Percentiles rank a stretch among this genome's conserved stretches.
phyloP scores from a whole-genome alignment of 2,329 filamentous ascomycete species.

The Phyllosticta ampelicida region DNA sequence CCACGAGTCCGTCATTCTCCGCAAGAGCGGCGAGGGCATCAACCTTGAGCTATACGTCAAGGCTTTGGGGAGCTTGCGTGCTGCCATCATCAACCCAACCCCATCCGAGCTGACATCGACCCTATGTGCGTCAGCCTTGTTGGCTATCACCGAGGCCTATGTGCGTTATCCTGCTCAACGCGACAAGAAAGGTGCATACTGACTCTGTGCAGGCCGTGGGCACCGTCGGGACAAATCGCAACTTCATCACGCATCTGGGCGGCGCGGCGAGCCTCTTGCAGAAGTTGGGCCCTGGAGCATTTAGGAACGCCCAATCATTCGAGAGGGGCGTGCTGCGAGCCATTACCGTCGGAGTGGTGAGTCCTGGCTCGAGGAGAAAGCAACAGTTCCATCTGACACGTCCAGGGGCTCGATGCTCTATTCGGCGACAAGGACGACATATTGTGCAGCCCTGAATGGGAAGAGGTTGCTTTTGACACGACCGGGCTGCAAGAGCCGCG shows the following conservation, averaged over 20 bases:
- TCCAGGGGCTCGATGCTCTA: slow-evolving; percentile 3
- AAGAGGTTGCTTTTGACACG: slow-evolving; percentile 24
- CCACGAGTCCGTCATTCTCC: slow-evolving; percentile 1
- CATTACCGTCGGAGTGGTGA: slow-evolving; percentile 7
- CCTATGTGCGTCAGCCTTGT: slow-evolving; percentile 2
- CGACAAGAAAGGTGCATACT: background rate
- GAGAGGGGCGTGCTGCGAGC: slow-evolving; percentile 6
- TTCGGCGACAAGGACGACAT: slow-evolving; percentile 12
- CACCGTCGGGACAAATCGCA: slow-evolving; percentile 4
- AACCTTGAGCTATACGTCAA: slow-evolving; percentile 7
- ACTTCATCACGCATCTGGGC: slow-evolving; percentile 9
- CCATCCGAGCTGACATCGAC: slow-evolving; percentile 1
- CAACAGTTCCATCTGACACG: background rate
- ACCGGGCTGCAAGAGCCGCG: slow-evolving; percentile 13
- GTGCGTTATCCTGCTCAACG: background rate
- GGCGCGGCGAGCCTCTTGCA: slow-evolving; percentile 7
- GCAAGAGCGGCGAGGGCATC: background rate
- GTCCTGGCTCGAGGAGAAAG: background rate
- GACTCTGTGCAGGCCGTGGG: slow-evolving; percentile 1
- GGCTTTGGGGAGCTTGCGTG: slow-evolving; percentile 1
- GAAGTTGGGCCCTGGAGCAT: background rate
- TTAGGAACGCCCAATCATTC: slow-evolving; percentile 5
- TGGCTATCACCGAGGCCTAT: slow-evolving; percentile 9
- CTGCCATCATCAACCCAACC: background rate
- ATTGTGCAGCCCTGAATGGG: slow-evolving; percentile 21